These are phyloP conservation scores for Rhodotorula sphaerocarpa DNA, from an alignment of 768 basidiomycete species.

Conservation along the genomic window DNA sequence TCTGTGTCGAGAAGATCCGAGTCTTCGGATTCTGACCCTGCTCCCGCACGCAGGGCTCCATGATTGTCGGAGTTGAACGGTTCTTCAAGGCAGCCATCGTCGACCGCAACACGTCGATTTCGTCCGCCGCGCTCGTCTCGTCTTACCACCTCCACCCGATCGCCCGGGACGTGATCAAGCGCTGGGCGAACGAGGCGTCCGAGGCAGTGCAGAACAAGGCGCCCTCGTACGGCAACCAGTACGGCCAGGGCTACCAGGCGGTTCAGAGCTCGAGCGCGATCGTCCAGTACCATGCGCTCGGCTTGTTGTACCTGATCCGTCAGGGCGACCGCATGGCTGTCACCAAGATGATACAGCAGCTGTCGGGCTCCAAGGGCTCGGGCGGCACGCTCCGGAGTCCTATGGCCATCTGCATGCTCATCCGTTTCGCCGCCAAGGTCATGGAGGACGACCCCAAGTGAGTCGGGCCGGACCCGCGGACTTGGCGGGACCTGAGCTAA, in stretches of 20 bases:
- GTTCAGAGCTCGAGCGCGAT: constrained; percentile 83
- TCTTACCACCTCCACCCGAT: constrained; percentile 79
- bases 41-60: constrained; percentile 67
- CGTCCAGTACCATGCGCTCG: constrained; percentile 93
- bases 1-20: background rate
- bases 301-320: constrained; percentile 83
- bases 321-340: constrained; percentile 98
- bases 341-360: constrained; percentile 98
- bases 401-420: constrained; percentile 97
- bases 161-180: constrained; percentile 90
- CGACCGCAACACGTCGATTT: constrained; percentile 88
- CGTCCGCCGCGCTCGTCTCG: constrained; percentile 91
- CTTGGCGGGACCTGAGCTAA: background rate
- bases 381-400: constrained; percentile 83
- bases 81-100: constrained; percentile 99
- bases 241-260: constrained; percentile 58
- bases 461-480: constrained; percentile 41
- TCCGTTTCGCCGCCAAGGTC: constrained; percentile 95
- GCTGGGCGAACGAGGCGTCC: constrained; percentile 99
- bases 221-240: constrained; percentile 51
- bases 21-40: background rate
- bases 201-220: constrained; percentile 89
- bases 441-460: constrained; percentile 99
- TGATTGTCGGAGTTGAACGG: constrained; percentile 95
- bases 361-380: constrained; percentile 70